Conservation (phyloP, 495 filamentous ascomycete genomes). For the Penicillium bovifimosum region DNA sequence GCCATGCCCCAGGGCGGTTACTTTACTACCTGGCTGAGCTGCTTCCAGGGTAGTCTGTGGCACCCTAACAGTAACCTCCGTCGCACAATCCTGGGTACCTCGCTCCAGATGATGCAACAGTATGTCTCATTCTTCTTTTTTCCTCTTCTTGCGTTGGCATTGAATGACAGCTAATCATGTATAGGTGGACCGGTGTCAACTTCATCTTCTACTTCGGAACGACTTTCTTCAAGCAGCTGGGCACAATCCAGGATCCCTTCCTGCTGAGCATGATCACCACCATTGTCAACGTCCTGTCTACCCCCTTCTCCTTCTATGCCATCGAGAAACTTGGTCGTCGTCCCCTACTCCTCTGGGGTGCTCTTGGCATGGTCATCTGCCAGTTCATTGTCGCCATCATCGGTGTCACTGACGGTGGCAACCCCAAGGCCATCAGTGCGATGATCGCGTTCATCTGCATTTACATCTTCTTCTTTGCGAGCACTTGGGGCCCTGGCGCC, state of each 20-base stretch:
- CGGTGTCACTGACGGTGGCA: slow-evolving; percentile 52
- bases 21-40: slow-evolving; percentile 56
- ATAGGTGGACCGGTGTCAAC: slow-evolving; percentile 72
- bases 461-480: slow-evolving; percentile 72
- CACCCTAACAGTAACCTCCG: slow-evolving; percentile 59
- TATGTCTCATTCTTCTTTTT: background rate
- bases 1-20: slow-evolving; percentile 55
- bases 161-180: background rate
- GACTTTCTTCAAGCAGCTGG: slow-evolving; percentile 66
- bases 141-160: background rate
- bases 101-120: slow-evolving; percentile 79
- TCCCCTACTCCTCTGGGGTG: slow-evolving; percentile 74
- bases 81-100: slow-evolving; percentile 69
- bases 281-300: slow-evolving; percentile 79
- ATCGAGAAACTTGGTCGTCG: slow-evolving; percentile 81
- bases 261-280: slow-evolving; percentile 75
- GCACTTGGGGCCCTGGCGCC: slow-evolving; percentile 66
- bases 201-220: slow-evolving; percentile 92
- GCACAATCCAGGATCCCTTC: slow-evolving; percentile 68
- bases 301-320: slow-evolving; percentile 74
- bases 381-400: slow-evolving; percentile 82
- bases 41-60: slow-evolving; percentile 62
- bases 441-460: slow-evolving; percentile 74
- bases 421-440: slow-evolving; percentile 52
- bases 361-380: slow-evolving; percentile 72